A percentile compares a stretch with the other conserved stretches of the same genome.
Conservation (phyloP, 1,284 basidiomycete genomes). For the Pholiota adiposa region DNA sequence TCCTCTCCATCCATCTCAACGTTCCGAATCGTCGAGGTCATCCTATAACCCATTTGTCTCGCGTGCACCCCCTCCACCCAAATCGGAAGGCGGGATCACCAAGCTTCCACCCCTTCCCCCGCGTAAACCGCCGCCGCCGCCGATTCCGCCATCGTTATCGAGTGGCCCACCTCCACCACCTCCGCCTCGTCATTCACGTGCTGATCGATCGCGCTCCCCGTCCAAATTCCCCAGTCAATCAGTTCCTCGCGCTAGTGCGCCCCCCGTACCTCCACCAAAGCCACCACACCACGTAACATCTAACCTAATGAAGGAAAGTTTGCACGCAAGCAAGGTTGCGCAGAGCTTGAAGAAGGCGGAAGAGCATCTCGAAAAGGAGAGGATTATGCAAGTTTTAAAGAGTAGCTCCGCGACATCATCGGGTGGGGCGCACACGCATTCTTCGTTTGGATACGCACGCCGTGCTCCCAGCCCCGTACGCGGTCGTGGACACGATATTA, state of each 20-base stretch:
- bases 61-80: slow-evolving; percentile 19
- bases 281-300: slow-evolving; percentile 49
- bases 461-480: neutral
- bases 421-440: no score
- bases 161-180: slow-evolving; percentile 26
- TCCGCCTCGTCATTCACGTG: slow-evolving; percentile 31
- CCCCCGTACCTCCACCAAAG: slow-evolving; percentile 30
- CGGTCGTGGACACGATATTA: neutral
- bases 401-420: no score
- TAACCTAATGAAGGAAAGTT: slow-evolving; percentile 67
- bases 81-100: slow-evolving; percentile 17
- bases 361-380: slow-evolving; percentile 66
- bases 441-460: neutral
- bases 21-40: slow-evolving; percentile 16
- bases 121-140: slow-evolving; percentile 29
- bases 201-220: slow-evolving; percentile 22
- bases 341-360: slow-evolving; percentile 70
- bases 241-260: slow-evolving; percentile 36
- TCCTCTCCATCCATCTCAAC: slow-evolving; percentile 27
- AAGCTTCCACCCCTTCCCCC: slow-evolving; percentile 34
- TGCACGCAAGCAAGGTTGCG: slow-evolving; percentile 71
- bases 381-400: slow-evolving; percentile 72
- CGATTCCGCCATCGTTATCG: slow-evolving; percentile 12
- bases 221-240: slow-evolving; percentile 8
- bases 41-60: slow-evolving; percentile 27